Base-by-base conservation (phyloP, 495 filamentous ascomycete genomes). In the Diplogelasinospora grovesii region DNA sequence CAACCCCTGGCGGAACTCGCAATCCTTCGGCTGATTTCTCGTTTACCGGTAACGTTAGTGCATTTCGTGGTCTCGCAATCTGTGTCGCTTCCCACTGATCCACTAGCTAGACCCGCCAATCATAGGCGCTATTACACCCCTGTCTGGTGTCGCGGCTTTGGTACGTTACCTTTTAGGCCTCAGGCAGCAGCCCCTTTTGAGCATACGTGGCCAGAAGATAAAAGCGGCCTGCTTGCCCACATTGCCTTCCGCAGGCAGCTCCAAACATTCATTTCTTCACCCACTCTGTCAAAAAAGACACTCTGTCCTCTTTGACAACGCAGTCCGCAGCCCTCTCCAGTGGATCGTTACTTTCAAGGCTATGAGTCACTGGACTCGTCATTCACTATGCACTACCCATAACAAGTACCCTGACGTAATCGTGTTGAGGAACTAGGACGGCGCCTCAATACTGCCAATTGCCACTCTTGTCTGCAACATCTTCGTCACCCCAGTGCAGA, bases 351-450 rank as follows among this genome's bases (percentile, higher is more conserved):
- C n/a, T n/a, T n/a, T n/a, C n/a, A n/a, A n/a, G n/a, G n/a, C n/a
- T n/a, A n/a, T 47, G 48, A 57, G 41, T 53, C 49, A 54, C 50
- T 18, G 39, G 51, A 36, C 40, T 59, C 53, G 48, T 54, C 50
- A 56, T 45, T 42, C 42, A 46, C 35, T 28, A 53, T 55, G 59
- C 54, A 33, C 33, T 30, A 15, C 22, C 38, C 44, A 16, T 54
- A 46, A 49, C 45, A 22, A 32, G 41, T 46, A 16, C 16, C 39
- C 32, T 42, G 50, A 57, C 53, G 24, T 65, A 64, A 53, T 61
- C 43, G 62, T 65, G 64, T 56, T 47, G 62, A 62, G 59, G 60
- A 60, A 51, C 50, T 57, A 53, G 58, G 61, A 65, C 62, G 61
- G 56, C 63, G 54, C 61, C 65, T 69, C 56, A 45, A 39, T 63